Conservation (phyloP, 495 filamentous ascomycete species). For the Neurospora sp. region DNA sequence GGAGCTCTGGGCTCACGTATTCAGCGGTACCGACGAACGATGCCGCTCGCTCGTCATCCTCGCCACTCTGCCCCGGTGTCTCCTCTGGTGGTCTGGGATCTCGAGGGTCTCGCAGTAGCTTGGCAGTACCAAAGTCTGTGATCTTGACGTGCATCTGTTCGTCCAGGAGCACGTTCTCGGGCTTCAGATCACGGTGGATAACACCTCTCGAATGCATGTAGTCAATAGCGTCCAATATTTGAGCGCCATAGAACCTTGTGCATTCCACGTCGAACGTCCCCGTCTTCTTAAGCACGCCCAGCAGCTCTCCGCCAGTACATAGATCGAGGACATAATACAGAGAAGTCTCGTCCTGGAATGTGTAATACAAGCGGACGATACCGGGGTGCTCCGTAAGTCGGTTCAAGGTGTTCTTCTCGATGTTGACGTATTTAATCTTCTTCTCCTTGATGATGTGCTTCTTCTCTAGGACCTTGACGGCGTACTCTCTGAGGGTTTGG, state of each 20-base stretch:
- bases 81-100: constrained; percentile 42
- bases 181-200: constrained; percentile 95
- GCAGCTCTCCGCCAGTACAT: constrained; percentile 82
- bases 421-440: constrained; percentile 99
- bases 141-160: constrained; percentile 97
- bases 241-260: constrained; percentile 85
- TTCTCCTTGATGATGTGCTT: constrained; percentile 99
- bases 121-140: constrained; percentile 97
- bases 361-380: constrained; percentile 95
- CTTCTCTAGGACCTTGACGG: constrained; percentile 97
- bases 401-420: constrained; percentile 97
- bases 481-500: constrained; percentile 91
- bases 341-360: constrained; percentile 93
- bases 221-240: constrained; percentile 93
- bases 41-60: constrained; percentile 62
- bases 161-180: constrained; percentile 93
- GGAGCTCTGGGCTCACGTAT: constrained; percentile 92
- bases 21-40: constrained; percentile 98
- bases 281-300: constrained; percentile 89
- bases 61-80: constrained; percentile 40
- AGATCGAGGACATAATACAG: constrained; percentile 96
- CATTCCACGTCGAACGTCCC: constrained; percentile 94
- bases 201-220: constrained; percentile 97
- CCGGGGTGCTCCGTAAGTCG: constrained; percentile 93
- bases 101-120: constrained; percentile 66